Evolutionary conservation across 1,139 yeast genomes (phyloP), one percentile per base, ranked within the genome.

Genomic region (Spathaspora sp.): DNA sequence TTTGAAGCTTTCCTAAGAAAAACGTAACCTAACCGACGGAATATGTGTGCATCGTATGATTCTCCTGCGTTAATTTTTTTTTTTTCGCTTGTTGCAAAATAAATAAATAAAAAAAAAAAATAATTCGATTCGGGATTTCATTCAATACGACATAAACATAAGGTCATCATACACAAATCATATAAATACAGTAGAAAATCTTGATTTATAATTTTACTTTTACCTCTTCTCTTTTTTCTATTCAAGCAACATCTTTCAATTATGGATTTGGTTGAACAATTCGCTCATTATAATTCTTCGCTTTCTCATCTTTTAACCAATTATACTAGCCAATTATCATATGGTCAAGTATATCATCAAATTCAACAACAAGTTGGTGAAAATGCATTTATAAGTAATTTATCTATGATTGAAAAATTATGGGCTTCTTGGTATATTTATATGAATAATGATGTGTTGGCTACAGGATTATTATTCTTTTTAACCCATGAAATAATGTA

Each of bases 371-470:
- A 42, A 38, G 33, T 31, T 8, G 34, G 39, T 23, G 38, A 10
- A 25, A 34, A 20, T 38, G 38, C 41, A 10, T 42, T 42, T 38
- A 38, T 39, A 10, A 36, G 41, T 13, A 20, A 31, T 1, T 42
- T 42, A 29, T 26, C 40, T 38, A 10, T 27, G 15, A 24, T 56
- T 23, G 96, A 89, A 61, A 74, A 72, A 51, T 61, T 78, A 49
- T 89, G 96, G 97, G 91, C 89, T 24, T 68, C 84, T 15, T 89
- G 87, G 79, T 89, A 87, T 68, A 69, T 78, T 43, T 86, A 80
- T 63, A 77, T 87, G 74, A 75, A 80, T 54, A 89, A 87, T 58
- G 96, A 89, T 62, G 70, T 82, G 33, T 74, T 89, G 49, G 96
- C 96, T 43, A 89, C 96, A 1, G 97, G 97, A 4, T 65, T 88